Evolutionary conservation across 2,329 filamentous ascomycete genomes (phyloP), one percentile per base, ranked within the genome.

Genomic region (Colletotrichum musae): DNA sequence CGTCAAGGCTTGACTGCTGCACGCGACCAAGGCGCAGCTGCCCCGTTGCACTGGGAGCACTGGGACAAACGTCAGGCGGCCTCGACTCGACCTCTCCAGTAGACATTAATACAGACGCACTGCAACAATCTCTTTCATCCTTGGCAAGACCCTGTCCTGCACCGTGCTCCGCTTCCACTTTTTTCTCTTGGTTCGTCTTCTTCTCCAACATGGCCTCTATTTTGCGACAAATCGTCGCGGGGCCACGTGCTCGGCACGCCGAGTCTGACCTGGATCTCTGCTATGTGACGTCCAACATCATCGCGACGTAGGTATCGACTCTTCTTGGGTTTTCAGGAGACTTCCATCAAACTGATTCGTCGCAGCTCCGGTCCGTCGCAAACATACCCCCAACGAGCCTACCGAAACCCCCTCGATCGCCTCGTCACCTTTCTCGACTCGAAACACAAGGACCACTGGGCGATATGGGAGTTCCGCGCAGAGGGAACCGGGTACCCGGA

Each of bases 401-500:
- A 98, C 82, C 93, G 96, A 77, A 99, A 97, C 77, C 95, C 95
- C 0, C 91, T 97, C 58, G 92, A 97, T 77, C 89, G 92, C 47
- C 89, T 99, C 24, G 94, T 98, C 69, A 88, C 89, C 72, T 99
- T 95, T 79, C 91, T 99, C 71, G 94, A 98, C 81, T 84, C 87
- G 52, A 94, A 94, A 76, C 96, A 99, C 81, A 92, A 88, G 32
- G 83, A 90, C 28, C 85, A 96, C 72, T 99, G 96, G 96, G 91
- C 92, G 3, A 97, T 99, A 75, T 99, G 95, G 94, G 96, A 99
- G 82, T 99, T 99, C 75, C 91, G 96, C 53, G 96, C 94, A 43
- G 96, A 99, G 79, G 96, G 96, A 5, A 98, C 96, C 0, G 96
- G 96, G 1, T 99, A 99, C 76, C 94, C 94, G 0, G 96, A 99